Evolutionary conservation across 106 monocot species (phyloP).

Genomic region (Phalaenopsis equestris): DNA sequence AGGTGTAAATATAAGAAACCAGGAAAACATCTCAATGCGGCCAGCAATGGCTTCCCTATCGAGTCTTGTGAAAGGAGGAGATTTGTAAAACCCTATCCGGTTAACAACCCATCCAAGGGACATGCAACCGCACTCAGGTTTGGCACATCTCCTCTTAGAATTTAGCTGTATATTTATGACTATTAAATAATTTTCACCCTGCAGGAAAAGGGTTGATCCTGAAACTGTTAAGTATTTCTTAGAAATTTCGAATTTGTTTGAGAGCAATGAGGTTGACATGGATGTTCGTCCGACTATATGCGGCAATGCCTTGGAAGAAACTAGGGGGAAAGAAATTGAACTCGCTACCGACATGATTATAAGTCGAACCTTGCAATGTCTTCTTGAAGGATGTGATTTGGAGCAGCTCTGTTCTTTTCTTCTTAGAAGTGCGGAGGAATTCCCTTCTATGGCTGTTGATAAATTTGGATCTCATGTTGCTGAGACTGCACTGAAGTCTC

Average conservation of each 20-base stretch:
- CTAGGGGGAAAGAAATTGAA: constrained; percentile 80
- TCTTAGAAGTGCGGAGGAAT: constrained; percentile 27
- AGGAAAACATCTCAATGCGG: constrained; percentile 4
- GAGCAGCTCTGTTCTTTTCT: constrained; percentile 76
- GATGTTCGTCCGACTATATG: constrained; percentile 63
- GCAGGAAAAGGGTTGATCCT: constrained; percentile 80
- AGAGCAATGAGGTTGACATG: constrained; percentile 53
- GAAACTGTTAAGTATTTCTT: constrained; percentile 78
- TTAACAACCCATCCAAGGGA: constrained; percentile 4
- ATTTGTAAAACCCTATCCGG: background rate
- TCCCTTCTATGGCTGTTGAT: constrained; percentile 60
- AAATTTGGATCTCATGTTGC: constrained; percentile 83
- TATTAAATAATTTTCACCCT: background rate
- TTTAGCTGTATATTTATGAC: background rate
- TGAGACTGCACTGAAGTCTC: constrained; percentile 74
- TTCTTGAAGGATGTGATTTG: constrained; percentile 83
- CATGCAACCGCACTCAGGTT: constrained; percentile 28
- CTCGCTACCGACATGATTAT: constrained; percentile 72
- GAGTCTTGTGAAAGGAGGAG: constrained; percentile 7
- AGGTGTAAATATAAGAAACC: constrained; percentile 15
- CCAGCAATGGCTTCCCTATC: background rate
- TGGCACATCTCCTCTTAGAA: background rate
- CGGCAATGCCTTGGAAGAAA: constrained; percentile 76
- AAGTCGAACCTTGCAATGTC: constrained; percentile 64
- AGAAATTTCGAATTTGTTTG: constrained; percentile 67